phyloP scores from a whole-genome alignment of 352 stramenopile genomes.

The Phytopythium mirpurense region DNA sequence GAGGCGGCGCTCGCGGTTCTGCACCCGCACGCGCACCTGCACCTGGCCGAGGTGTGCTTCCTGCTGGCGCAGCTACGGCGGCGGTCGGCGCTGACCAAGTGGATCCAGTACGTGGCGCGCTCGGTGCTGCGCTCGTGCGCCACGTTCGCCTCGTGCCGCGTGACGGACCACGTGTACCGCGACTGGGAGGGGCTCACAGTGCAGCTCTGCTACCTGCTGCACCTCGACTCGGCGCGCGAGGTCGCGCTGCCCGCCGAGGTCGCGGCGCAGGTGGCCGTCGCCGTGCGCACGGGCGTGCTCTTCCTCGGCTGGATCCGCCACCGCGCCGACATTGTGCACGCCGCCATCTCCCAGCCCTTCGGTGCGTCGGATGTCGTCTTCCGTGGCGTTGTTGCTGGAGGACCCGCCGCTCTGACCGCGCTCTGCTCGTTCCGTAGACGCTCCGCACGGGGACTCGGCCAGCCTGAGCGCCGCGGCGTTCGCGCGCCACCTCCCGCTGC shows the following conservation, averaged over 20 bases:
- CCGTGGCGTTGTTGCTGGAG: no score
- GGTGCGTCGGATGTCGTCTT: slow-evolving; percentile 27
- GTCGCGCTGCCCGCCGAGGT: slow-evolving; percentile 46
- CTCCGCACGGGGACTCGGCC: slow-evolving; percentile 13
- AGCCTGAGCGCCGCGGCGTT: slow-evolving; percentile 59
- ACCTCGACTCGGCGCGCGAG: slow-evolving; percentile 54
- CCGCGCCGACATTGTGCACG: slow-evolving; percentile 49
- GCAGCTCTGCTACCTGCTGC: slow-evolving; percentile 73
- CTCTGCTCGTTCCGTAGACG: slow-evolving; percentile 3
- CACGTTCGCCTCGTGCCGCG: slow-evolving; percentile 71
- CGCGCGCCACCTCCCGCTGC: slow-evolving; percentile 45
- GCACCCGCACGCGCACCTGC: slow-evolving; percentile 74
- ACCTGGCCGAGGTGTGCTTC: slow-evolving; percentile 82
- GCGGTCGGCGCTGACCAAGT: slow-evolving; percentile 56
- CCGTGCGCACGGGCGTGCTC: slow-evolving; percentile 66
- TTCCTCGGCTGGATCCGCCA: slow-evolving; percentile 74
- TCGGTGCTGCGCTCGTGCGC: slow-evolving; percentile 78
- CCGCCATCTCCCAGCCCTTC: slow-evolving; percentile 57
- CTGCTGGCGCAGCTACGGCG: slow-evolving; percentile 59
- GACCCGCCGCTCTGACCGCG: no score
- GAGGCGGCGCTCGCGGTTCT: slow-evolving; percentile 75
- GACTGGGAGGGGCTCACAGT: slow-evolving; percentile 82
- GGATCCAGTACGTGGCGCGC: slow-evolving; percentile 74
- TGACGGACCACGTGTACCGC: slow-evolving; percentile 71
- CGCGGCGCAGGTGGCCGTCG: slow-evolving; percentile 52